Evolutionary conservation across 164 flowering plant genomes (phyloP).

Genomic region (Berberis thunbergii): DNA sequence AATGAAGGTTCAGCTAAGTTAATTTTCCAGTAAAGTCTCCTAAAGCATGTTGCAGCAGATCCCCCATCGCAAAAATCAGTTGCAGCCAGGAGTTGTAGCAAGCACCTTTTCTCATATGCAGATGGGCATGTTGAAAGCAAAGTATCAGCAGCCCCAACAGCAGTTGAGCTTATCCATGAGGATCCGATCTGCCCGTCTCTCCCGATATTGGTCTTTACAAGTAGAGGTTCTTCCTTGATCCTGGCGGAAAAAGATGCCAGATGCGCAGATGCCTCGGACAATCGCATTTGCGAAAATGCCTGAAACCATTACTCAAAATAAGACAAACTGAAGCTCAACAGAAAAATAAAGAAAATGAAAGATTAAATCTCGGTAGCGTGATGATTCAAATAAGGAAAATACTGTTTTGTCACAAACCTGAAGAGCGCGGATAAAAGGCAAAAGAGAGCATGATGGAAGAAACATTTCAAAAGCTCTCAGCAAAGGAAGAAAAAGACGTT

Average conservation of each 20-base stretch:
- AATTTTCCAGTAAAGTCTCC: slow-evolving; percentile 76
- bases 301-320: slow-evolving; percentile 14
- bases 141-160: slow-evolving; percentile 87
- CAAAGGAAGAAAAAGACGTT: slow-evolving; percentile 77
- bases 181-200: slow-evolving; percentile 49
- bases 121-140: slow-evolving; percentile 82
- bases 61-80: slow-evolving; percentile 99
- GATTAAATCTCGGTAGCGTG: too few relatives aligned
- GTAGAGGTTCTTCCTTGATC: slow-evolving; percentile 69
- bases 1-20: slow-evolving; percentile 83
- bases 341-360: not conserved
- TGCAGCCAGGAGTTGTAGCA: slow-evolving; percentile 81
- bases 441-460: slow-evolving; percentile 82
- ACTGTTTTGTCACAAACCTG: slow-evolving; percentile 44
- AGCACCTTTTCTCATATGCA: slow-evolving; percentile 88
- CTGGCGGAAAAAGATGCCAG: slow-evolving; percentile 75
- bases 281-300: slow-evolving; percentile 98
- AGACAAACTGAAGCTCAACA: not conserved
- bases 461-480: slow-evolving; percentile 96
- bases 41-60: slow-evolving; percentile 54
- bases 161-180: slow-evolving; percentile 78
- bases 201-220: slow-evolving; percentile 24
- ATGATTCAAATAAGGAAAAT: too few relatives aligned
- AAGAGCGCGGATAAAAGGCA: slow-evolving; percentile 90
- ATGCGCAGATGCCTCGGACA: slow-evolving; percentile 93